Evolutionary conservation across 345 rosid genomes (phyloP).

Genomic region (Salix udensis): DNA sequence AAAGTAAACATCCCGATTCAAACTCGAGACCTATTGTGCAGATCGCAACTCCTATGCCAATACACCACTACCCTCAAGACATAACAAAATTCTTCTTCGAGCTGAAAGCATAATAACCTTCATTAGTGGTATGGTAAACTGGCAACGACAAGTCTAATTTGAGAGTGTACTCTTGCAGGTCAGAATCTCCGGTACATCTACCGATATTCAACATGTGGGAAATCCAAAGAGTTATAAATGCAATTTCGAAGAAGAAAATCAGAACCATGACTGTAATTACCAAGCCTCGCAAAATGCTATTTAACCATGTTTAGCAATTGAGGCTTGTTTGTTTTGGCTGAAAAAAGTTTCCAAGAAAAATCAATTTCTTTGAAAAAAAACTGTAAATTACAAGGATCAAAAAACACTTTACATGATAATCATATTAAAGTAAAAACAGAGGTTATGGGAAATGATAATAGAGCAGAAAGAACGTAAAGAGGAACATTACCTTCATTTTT

Average conservation of each 20-base stretch:
- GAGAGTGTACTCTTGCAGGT: conserved; percentile 14
- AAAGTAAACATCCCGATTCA: fast-evolving
- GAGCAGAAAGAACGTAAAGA: neutral
- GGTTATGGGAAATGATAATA: too few species aligned
- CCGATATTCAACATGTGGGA: neutral
- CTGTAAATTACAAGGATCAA: neutral
- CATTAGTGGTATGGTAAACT: conserved; percentile 14
- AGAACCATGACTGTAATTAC: too few species aligned
- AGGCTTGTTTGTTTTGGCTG: too few species aligned
- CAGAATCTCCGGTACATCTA: neutral
- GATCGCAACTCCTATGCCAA: too few species aligned
- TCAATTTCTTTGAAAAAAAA: too few species aligned
- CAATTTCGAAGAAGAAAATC: too few species aligned
- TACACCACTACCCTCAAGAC: too few species aligned
- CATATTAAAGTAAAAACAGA: neutral
- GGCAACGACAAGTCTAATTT: conserved; percentile 7
- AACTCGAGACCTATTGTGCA: too few species aligned
- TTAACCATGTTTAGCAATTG: too few species aligned
- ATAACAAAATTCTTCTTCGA: neutral
- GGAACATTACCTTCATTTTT: neutral
- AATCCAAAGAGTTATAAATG: neutral
- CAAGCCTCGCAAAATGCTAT: too few species aligned
- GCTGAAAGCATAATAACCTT: conserved; percentile 11
- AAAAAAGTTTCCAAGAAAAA: too few species aligned
- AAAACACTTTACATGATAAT: neutral